These are phyloP conservation scores for Earliella scabrosa DNA, from an alignment of 1,284 basidiomycete genomes.

Conservation along the genomic window DNA sequence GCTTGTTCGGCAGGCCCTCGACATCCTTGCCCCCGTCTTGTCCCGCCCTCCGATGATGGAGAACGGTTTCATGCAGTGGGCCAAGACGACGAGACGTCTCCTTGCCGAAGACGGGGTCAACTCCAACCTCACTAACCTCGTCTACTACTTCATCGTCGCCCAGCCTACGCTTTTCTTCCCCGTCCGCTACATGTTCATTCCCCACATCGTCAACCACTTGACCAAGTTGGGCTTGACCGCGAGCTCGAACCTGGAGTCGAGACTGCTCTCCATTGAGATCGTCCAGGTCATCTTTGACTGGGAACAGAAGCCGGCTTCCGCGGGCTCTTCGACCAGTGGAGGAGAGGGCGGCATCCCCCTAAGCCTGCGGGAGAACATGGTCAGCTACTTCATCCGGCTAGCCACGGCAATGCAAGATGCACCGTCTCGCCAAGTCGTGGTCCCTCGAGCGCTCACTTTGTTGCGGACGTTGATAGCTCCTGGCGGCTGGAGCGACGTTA, in stretches of 20 bases:
- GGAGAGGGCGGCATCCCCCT: constrained; percentile 58
- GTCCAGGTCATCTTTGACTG: constrained; percentile 88
- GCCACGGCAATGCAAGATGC: constrained; percentile 79
- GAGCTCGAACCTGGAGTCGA: constrained; percentile 80
- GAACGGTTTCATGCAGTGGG: constrained; percentile 83
- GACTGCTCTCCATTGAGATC: constrained; percentile 82
- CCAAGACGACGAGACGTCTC: constrained; percentile 85
- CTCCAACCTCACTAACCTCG: constrained; percentile 83
- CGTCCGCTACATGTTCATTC: constrained; percentile 93
- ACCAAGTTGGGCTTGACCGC: constrained; percentile 85
- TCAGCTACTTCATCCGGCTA: constrained; percentile 93
- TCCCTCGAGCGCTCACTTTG: constrained; percentile 81
- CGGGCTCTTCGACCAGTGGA: constrained; percentile 25
- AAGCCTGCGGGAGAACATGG: constrained; percentile 85
- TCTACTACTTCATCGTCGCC: constrained; percentile 93
- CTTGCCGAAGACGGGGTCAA: constrained; percentile 90
- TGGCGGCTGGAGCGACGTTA: constrained; percentile 92
- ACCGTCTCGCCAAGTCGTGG: constrained; percentile 63
- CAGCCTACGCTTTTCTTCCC: constrained; percentile 94
- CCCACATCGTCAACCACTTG: constrained; percentile 92
- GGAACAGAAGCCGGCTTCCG: constrained; percentile 70
- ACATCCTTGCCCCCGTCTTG: constrained; percentile 90
- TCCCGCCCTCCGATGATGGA: constrained; percentile 62
- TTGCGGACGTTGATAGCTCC: constrained; percentile 84
- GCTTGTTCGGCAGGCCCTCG: constrained; percentile 86